A percentile compares a stretch with the other conserved stretches of the same genome.
These are phyloP conservation scores for Monosporascus sp. DNA, from an alignment of 2,329 filamentous ascomycete species.

Conservation along the genomic window DNA sequence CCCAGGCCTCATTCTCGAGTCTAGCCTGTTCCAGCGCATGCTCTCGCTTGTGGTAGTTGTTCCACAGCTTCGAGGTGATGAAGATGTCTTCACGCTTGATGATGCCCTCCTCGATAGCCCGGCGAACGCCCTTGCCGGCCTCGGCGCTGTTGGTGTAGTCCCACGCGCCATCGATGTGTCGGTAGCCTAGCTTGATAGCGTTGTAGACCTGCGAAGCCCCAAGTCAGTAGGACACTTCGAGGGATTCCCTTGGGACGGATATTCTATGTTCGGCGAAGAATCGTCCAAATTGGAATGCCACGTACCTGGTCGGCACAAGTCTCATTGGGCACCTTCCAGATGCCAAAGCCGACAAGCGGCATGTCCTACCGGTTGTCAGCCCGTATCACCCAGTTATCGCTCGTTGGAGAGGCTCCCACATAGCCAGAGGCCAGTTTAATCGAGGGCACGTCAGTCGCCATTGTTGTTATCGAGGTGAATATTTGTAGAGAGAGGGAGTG, in stretches of 20 bases:
- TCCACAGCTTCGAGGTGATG: constrained; percentile 64
- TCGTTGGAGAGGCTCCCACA: constrained; percentile 16
- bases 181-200: constrained; percentile 48
- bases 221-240: constrained; percentile 30
- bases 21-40: constrained; percentile 57
- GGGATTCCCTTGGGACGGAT: not conserved
- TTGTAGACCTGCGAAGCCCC: constrained; percentile 52
- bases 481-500: not conserved
- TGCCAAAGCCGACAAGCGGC: constrained; percentile 35
- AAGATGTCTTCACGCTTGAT: constrained; percentile 61
- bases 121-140: constrained; percentile 59
- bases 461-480: constrained; percentile 5
- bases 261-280: not conserved
- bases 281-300: constrained; percentile 44
- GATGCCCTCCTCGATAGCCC: constrained; percentile 49
- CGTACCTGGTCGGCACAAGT: constrained; percentile 35
- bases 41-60: constrained; percentile 55
- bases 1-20: constrained; percentile 57
- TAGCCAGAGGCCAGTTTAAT: constrained; percentile 32
- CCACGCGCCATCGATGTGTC: constrained; percentile 48
- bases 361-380: constrained; percentile 26
- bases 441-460: constrained; percentile 21
- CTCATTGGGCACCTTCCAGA: constrained; percentile 34
- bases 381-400: not conserved
- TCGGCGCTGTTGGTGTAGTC: constrained; percentile 62